Percentiles rank a stretch among this genome's conserved stretches.
phyloP scores from a whole-genome alignment of 345 rosid genomes.

The Camelina sativa region DNA sequence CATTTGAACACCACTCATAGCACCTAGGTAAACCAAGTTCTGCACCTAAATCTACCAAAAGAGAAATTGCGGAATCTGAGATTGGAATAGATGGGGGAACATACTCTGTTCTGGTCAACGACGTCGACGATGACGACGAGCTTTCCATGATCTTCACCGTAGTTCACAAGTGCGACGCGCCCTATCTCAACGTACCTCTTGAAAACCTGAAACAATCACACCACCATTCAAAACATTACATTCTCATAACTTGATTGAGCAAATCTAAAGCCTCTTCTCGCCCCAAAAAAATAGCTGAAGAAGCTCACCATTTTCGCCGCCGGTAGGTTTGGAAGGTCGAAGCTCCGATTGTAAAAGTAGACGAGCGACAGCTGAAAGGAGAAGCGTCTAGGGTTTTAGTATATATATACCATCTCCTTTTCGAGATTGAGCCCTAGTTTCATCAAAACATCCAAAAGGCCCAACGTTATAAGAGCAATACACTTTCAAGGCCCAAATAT shows the following conservation, averaged over 20 bases:
- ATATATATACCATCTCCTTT: neutral
- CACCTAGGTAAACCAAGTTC: too few species aligned
- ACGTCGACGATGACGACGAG: slow-evolving; percentile 94
- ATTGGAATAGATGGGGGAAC: too few species aligned
- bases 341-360: slow-evolving; percentile 8
- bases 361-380: neutral
- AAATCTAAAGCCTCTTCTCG: too few species aligned
- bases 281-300: neutral
- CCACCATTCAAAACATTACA: neutral
- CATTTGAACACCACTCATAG: too few species aligned
- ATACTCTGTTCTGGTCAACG: slow-evolving; percentile 84
- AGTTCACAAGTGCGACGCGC: slow-evolving; percentile 89
- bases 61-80: too few species aligned
- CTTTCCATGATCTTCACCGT: slow-evolving; percentile 81
- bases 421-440: neutral
- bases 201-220: slow-evolving; percentile 59
- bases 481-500: neutral
- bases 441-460: neutral
- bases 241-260: too few species aligned
- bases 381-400: too few species aligned
- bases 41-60: too few species aligned
- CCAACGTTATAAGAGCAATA: neutral
- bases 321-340: slow-evolving; percentile 19
- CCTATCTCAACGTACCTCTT: slow-evolving; percentile 96
- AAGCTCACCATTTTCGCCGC: slow-evolving; percentile 42